phyloP scores from a whole-genome alignment of 1,284 basidiomycete genomes.

The Leccinum griseonigrum region DNA sequence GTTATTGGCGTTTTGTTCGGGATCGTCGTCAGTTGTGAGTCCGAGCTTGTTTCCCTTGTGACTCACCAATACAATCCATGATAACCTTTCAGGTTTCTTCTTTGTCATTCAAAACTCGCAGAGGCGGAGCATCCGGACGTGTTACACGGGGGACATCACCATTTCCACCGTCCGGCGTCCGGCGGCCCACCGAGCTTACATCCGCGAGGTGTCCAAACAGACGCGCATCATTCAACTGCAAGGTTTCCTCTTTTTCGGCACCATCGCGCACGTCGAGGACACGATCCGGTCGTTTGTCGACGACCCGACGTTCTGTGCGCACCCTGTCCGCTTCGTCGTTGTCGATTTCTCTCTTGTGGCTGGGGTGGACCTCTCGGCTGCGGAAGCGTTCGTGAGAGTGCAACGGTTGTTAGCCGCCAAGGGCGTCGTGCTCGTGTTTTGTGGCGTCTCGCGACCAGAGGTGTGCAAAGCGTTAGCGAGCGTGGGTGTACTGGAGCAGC shows the following conservation, averaged over 20 bases:
- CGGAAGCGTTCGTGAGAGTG: constrained; percentile 92
- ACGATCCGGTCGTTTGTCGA: constrained; percentile 75
- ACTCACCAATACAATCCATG: constrained; percentile 10
- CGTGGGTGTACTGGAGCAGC: constrained; percentile 75
- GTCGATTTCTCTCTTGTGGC: constrained; percentile 84
- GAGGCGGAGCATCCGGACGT: constrained; percentile 75
- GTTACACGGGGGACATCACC: constrained; percentile 77
- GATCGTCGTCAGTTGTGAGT: constrained; percentile 84
- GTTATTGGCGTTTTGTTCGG: constrained; percentile 93
- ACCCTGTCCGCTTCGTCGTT: constrained; percentile 88
- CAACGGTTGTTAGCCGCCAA: constrained; percentile 80
- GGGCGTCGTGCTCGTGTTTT: constrained; percentile 84
- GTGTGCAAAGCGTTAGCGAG: constrained; percentile 71
- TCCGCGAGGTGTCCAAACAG: constrained; percentile 89
- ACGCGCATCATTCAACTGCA: constrained; percentile 90
- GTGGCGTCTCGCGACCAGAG: constrained; percentile 68
- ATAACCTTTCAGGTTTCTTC: constrained; percentile 66
- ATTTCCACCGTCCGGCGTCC: constrained; percentile 93
- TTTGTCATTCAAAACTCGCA: constrained; percentile 95
- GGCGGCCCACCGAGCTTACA: constrained; percentile 83
- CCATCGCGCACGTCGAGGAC: constrained; percentile 86
- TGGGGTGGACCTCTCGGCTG: constrained; percentile 92
- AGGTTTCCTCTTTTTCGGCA: constrained; percentile 96
- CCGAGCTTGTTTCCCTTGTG: background rate
- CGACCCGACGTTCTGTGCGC: constrained; percentile 69